phyloP scores from a whole-genome alignment of 441 rosid genomes.

The Euphorbia celastroides region DNA sequence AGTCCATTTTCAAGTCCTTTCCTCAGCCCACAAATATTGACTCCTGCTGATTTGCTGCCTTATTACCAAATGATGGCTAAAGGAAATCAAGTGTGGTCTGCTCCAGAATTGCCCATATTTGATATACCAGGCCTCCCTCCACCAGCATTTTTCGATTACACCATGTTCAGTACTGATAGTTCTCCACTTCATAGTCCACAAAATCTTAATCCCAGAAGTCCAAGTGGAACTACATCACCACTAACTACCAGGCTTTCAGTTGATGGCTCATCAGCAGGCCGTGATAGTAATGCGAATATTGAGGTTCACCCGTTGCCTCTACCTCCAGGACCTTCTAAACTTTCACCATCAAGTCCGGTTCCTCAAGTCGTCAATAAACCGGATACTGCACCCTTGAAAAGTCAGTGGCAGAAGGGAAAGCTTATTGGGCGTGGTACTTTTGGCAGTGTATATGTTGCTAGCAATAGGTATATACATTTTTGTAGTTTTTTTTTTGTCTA shows the following conservation, averaged over 20 bases:
- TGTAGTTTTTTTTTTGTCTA: conserved; percentile 1
- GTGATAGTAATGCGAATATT: conserved; percentile 14
- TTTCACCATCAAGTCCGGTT: conserved; percentile 20
- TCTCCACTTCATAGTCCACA: conserved; percentile 74
- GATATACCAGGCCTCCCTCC: conserved; percentile 54
- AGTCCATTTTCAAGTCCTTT: conserved; percentile 61
- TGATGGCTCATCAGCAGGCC: conserved; percentile 39
- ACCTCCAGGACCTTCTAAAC: conserved; percentile 39
- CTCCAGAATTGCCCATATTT: conserved; percentile 60
- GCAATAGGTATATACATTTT: conserved; percentile 35
- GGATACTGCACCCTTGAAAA: conserved; percentile 22
- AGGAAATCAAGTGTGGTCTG: conserved; percentile 72
- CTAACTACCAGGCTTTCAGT: conserved; percentile 38
- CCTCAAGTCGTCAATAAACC: conserved; percentile 25
- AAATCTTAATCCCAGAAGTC: conserved; percentile 34
- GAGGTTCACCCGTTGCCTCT: conserved; percentile 59
- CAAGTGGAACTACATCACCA: conserved; percentile 50
- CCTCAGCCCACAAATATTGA: conserved; percentile 46
- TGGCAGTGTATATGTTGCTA: conserved; percentile 63
- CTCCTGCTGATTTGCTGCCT: conserved; percentile 37
- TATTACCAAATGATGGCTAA: conserved; percentile 34
- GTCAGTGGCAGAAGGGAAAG: conserved; percentile 70
- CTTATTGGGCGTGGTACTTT: conserved; percentile 73
- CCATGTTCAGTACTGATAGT: conserved; percentile 48
- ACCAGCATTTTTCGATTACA: conserved; percentile 51